Conservation (phyloP, 768 basidiomycete species). For the Cystofilobasidium bisporidii region DNA sequence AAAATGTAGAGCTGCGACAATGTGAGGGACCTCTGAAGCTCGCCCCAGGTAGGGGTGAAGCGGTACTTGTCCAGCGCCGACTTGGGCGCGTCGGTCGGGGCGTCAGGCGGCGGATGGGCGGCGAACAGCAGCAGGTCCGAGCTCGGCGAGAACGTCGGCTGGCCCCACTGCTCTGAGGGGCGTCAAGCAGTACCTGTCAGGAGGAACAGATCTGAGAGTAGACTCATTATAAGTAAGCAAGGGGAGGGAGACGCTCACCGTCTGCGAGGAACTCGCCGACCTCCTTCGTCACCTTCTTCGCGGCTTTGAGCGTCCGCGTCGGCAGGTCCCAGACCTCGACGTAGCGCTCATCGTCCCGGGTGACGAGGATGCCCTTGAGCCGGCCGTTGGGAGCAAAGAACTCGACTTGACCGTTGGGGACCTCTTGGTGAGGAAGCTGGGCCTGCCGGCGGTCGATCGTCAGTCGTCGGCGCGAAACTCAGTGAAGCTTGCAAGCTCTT, state of each 20-base stretch:
- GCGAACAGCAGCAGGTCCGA: slow-evolving; percentile 17
- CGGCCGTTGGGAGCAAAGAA: neutral
- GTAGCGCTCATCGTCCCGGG: slow-evolving; percentile 19
- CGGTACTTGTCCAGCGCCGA: slow-evolving; percentile 44
- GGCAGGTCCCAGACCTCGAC: slow-evolving; percentile 22
- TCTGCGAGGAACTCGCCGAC: slow-evolving; percentile 20
- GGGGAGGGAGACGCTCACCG: neutral
- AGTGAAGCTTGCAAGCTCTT: too few relatives aligned
- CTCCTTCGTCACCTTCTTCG: slow-evolving; percentile 18
- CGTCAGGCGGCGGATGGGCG: slow-evolving; percentile 15
- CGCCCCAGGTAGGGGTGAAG: slow-evolving; percentile 56
- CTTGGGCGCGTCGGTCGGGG: neutral
- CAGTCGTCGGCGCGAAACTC: too few relatives aligned
- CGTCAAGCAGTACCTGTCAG: too few relatives aligned
- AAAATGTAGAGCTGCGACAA: slow-evolving; percentile 52
- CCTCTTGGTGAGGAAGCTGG: neutral
- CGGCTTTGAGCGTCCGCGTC: neutral
- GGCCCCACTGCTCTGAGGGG: slow-evolving; percentile 24
- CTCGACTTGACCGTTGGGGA: neutral
- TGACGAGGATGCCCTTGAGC: slow-evolving; percentile 17
- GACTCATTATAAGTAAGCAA: too few relatives aligned
- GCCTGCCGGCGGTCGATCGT: too few relatives aligned
- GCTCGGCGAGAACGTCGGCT: slow-evolving; percentile 12
- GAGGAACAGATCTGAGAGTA: too few relatives aligned
- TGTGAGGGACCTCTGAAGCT: slow-evolving; percentile 50